Evolutionary conservation across 164 flowering plant species (phyloP), one percentile per base, ranked within the genome.

Genomic region (Sextonia rubra): DNA sequence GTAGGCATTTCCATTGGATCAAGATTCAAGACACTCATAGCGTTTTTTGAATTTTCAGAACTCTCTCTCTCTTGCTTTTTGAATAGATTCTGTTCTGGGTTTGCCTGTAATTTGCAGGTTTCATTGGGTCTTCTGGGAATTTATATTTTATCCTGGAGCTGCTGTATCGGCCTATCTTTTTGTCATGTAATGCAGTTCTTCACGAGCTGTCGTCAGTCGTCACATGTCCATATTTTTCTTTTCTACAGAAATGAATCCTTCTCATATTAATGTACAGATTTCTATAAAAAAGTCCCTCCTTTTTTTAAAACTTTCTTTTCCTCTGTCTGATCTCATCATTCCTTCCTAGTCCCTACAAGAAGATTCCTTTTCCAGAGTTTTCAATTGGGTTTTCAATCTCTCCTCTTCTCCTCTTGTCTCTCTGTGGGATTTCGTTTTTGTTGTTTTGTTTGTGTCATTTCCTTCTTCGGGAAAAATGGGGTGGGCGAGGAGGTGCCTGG

Each of bases 401-500:
- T 9, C 27, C 27, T 61, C 27, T 25, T 24, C 24, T 24, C 3
- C 27, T 61, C 64, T 60, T n/a, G 9, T n/a, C 27, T 24, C 15
- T 24, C 15, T 61, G 30, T 61, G 4, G 4, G 20, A 18, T 70
- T 30, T 55, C 7, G 22, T 25, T 24, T 12, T 25, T 61, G 15
- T 61, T 22, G 14, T 25, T 25, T 25, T 61, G 64, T 61, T 73
- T 37, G 6, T 44, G 49, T 22, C 22, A 70, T 26, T 37, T 22
- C 30, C 32, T 64, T 27, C n/a, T 47, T 20, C 49, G 32, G 58
- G 74, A 72, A 82, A 82, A 47, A 92, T 93, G 98, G 98, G 98
- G 22, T 85, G 83, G 78, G 89, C 93, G 66, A 77, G 84, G 22
- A 85, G 92, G 68, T 91, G 93, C 93, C 68, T 93, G 12, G 89